Evolutionary conservation across 805 yeast genomes (phyloP).

Genomic region (Candida koratica): DNA sequence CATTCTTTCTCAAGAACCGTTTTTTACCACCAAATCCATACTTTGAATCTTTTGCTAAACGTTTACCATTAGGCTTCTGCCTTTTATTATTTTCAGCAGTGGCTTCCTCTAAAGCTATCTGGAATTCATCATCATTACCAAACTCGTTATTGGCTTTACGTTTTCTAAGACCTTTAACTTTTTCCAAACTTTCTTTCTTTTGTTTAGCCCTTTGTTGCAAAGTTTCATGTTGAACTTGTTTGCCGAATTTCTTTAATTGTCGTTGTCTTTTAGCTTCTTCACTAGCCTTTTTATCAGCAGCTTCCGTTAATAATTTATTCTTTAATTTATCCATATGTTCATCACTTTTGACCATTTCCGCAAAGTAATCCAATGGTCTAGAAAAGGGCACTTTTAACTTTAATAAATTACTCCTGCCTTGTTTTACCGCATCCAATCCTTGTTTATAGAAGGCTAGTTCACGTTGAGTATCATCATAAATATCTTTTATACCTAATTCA

Average conservation of each 20-base stretch:
- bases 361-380: conserved; percentile 93
- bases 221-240: conserved; percentile 92
- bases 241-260: conserved; percentile 92
- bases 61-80: conserved; percentile 56
- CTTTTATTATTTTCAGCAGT: conserved; percentile 57
- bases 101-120: conserved; percentile 89
- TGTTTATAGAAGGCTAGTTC: conserved; percentile 95
- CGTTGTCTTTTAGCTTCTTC: conserved; percentile 94
- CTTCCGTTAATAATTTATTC: conserved; percentile 73
- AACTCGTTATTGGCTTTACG: conserved; percentile 79
- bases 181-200: conserved; percentile 84
- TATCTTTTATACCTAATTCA: conserved; percentile 71
- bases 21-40: conserved; percentile 79
- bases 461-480: conserved; percentile 93
- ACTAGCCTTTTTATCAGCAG: conserved; percentile 79
- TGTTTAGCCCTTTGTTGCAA: conserved; percentile 91
- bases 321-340: conserved; percentile 96
- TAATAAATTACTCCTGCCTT: conserved; percentile 62
- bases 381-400: conserved; percentile 80
- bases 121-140: conserved; percentile 66
- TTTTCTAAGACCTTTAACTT: conserved; percentile 84
- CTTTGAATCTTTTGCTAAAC: conserved; percentile 67
- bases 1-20: conserved; percentile 68
- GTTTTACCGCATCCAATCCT: conserved; percentile 77
- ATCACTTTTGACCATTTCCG: conserved; percentile 97